Evolutionary conservation across 495 filamentous ascomycete species (phyloP).

Genomic region (Aspergillus wentii): DNA sequence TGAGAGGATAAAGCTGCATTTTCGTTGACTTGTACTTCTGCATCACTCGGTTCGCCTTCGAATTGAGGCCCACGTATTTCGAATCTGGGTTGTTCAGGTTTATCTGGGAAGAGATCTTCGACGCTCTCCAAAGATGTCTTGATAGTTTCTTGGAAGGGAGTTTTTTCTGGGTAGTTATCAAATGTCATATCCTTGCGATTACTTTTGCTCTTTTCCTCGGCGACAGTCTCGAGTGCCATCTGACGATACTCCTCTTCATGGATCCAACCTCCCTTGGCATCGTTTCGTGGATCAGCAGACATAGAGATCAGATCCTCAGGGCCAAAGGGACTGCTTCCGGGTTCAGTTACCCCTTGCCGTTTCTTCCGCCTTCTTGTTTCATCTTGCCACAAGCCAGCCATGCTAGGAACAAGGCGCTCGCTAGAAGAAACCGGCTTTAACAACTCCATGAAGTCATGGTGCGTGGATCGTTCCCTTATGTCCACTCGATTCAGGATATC

Average conservation of each 20-base stretch:
- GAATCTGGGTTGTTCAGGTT: conserved; percentile 33
- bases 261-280: conserved; percentile 71
- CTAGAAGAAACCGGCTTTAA: conserved; percentile 58
- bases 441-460: conserved; percentile 83
- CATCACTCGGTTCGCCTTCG: conserved; percentile 6
- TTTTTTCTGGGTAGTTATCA: conserved; percentile 53
- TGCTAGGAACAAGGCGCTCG: conserved; percentile 82
- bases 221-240: conserved; percentile 53
- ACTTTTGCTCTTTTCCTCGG: conserved; percentile 53
- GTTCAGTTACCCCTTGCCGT: conserved; percentile 55
- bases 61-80: conserved; percentile 5
- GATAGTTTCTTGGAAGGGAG: conserved; percentile 51
- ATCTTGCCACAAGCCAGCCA: conserved; percentile 91
- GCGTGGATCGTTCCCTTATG: conserved; percentile 67
- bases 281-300: conserved; percentile 72
- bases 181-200: conserved; percentile 50
- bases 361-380: conserved; percentile 76
- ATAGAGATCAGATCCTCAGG: conserved; percentile 77
- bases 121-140: conserved; percentile 77
- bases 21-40: conserved; percentile 42
- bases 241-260: conserved; percentile 81
- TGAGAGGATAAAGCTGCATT: conserved; percentile 42
- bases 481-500: conserved; percentile 80
- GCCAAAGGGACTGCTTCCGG: conserved; percentile 69
- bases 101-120: conserved; percentile 76